Base-by-base conservation (phyloP, 1,284 basidiomycete species). In the Ganoderma sinense region DNA sequence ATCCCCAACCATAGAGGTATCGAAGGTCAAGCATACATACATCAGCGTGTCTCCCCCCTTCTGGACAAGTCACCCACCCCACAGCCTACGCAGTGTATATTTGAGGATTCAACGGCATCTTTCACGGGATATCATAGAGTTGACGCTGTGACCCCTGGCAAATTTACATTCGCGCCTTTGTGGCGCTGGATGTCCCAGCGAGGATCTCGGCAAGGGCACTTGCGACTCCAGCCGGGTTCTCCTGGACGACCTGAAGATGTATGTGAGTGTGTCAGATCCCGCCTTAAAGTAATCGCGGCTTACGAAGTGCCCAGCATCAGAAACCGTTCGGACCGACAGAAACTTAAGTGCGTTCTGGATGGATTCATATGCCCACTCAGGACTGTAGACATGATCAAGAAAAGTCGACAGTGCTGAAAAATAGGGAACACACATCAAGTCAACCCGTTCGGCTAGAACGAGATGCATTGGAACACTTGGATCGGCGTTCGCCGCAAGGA, bases 91-190 rank as follows among this genome's bases (percentile, higher is more conserved):
- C n/a, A 55, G 4, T 20, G 55, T 56, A n/a, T 16, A 39, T 18
- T 39, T 20, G 10, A 33, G 11, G n/a, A 59, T 20, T 36, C 18
- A 59, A 39, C 39, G 33, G 20, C 39, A 10, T n/a, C 11, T n/a
- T 56, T 23, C 33, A 20, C 20, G 31, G 10, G 20, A 20, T 8
- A 18, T 31, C n/a, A 20, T 7, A 4, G 7, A 20, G 33, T 31
- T 6, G 7, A 40, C 20, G 36, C 58, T 20, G n/a, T 10, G 18
- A 40, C 14, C 31, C 7, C 56, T 33, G 36, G 36, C 13, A 58
- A 31, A 59, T 23, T 61, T 36, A 61, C 39, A 61, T 68, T 59
- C 64, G 69, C 66, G 39, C 58, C 64, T 61, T 66, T 23, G n/a
- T 20, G 11, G 26, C 14, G 41, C 20, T 39, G 33, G 29, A 10